Conservation (phyloP, 371 early-diverging fungal species). For the Actinomucor elegans region DNA sequence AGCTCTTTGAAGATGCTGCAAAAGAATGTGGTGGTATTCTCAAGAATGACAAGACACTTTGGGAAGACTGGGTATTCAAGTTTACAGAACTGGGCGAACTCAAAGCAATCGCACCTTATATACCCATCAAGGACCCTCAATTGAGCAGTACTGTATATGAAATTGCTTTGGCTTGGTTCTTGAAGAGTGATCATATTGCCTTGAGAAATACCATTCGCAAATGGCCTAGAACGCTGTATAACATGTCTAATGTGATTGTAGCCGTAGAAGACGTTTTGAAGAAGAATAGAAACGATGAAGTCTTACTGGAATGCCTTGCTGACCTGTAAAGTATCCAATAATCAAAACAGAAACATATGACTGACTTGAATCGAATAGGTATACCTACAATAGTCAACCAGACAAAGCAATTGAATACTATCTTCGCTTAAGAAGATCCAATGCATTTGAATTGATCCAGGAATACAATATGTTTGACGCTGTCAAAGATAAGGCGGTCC, state of each 20-base stretch:
- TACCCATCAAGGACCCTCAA: slow-evolving; percentile 80
- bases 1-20: slow-evolving; percentile 75
- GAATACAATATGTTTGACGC: slow-evolving; percentile 80
- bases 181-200: slow-evolving; percentile 62
- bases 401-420: slow-evolving; percentile 83
- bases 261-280: slow-evolving; percentile 71
- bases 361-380: no score
- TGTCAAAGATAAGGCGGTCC: slow-evolving; percentile 71
- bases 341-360: background rate
- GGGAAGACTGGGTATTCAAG: slow-evolving; percentile 90
- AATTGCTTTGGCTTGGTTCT: slow-evolving; percentile 74
- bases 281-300: slow-evolving; percentile 52
- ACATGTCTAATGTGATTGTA: slow-evolving; percentile 68
- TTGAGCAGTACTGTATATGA: slow-evolving; percentile 85
- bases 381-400: slow-evolving; percentile 66
- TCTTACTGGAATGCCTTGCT: slow-evolving; percentile 72
- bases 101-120: slow-evolving; percentile 69
- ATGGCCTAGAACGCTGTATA: slow-evolving; percentile 83
- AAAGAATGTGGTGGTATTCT: slow-evolving; percentile 70
- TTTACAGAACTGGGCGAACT: slow-evolving; percentile 79
- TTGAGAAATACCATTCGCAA: slow-evolving; percentile 61
- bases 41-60: slow-evolving; percentile 63
- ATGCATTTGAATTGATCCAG: slow-evolving; percentile 74
- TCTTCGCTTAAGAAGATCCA: slow-evolving; percentile 67
- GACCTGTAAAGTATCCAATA: slow-evolving; percentile 61